phyloP scores from a whole-genome alignment of 352 stramenopile species.

The Phytophthora agathidicida region DNA sequence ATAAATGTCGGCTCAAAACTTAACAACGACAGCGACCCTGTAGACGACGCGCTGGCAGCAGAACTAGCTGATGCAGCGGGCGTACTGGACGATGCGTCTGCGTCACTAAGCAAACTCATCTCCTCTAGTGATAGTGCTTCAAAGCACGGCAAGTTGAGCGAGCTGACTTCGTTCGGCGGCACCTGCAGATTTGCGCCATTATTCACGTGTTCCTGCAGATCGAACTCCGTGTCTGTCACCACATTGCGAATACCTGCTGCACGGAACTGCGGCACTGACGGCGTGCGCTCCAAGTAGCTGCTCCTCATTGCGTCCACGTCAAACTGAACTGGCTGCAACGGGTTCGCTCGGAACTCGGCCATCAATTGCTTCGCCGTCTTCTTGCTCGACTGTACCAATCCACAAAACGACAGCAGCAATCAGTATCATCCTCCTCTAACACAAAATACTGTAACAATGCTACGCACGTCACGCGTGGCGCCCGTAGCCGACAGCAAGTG shows the following conservation, averaged over 20 bases:
- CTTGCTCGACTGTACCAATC: slow-evolving; percentile 51
- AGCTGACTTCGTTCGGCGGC: slow-evolving; percentile 72
- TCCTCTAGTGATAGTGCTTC: slow-evolving; percentile 78
- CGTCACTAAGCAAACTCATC: slow-evolving; percentile 59
- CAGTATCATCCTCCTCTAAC: slow-evolving; percentile 1
- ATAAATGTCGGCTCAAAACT: slow-evolving; percentile 92
- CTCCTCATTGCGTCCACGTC: slow-evolving; percentile 71
- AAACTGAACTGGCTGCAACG: slow-evolving; percentile 52
- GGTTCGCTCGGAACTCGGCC: slow-evolving; percentile 61
- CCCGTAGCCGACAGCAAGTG: slow-evolving; percentile 61
- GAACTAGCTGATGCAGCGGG: slow-evolving; percentile 24
- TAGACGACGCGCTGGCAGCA: slow-evolving; percentile 30
- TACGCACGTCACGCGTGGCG: slow-evolving; percentile 59
- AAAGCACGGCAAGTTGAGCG: slow-evolving; percentile 68
- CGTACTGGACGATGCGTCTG: slow-evolving; percentile 29
- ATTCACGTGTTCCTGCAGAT: slow-evolving; percentile 86
- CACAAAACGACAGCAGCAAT: slow-evolving; percentile 6
- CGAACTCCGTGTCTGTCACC: slow-evolving; percentile 80
- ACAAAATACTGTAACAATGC: background rate
- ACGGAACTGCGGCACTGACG: slow-evolving; percentile 77
- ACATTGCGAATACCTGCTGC: slow-evolving; percentile 80
- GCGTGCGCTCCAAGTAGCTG: slow-evolving; percentile 79
- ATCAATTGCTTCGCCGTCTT: slow-evolving; percentile 81
- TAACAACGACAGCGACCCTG: slow-evolving; percentile 72
- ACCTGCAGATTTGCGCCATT: slow-evolving; percentile 76